Evolutionary conservation across 2,329 filamentous ascomycete species (phyloP).

Genomic region (Ophiostoma sp.): DNA sequence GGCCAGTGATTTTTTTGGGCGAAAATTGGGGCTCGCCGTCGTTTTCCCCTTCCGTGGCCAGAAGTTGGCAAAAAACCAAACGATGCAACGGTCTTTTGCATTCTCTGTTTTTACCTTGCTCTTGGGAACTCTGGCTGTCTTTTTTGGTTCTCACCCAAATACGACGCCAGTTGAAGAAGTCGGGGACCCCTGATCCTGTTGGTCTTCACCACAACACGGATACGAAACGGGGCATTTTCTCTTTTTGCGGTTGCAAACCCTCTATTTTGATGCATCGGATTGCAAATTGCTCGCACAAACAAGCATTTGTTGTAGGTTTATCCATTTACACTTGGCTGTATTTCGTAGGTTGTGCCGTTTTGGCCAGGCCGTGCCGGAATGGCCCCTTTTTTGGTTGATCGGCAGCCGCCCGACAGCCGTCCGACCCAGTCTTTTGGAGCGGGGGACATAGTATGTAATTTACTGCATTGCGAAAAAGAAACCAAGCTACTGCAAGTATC

Average conservation of each 20-base stretch:
- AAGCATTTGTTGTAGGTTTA: neutral
- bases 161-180: neutral
- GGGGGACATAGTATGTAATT: neutral
- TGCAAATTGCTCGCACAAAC: neutral
- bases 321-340: neutral
- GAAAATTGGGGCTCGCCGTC: neutral
- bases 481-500: neutral
- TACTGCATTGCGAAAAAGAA: no score
- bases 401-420: conserved; percentile 4
- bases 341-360: neutral
- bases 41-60: neutral
- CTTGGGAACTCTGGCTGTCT: neutral
- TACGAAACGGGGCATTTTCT: neutral
- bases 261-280: no score
- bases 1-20: neutral
- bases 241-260: neutral
- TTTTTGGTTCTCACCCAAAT: neutral
- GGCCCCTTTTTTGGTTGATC: conserved; percentile 14
- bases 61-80: neutral
- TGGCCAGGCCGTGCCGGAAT: neutral
- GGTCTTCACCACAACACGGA: neutral
- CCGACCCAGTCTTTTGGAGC: conserved; percentile 2
- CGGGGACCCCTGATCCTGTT: neutral
- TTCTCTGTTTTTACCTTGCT: neutral
- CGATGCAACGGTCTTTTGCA: neutral